Base-by-base conservation (phyloP, 2,329 filamentous ascomycete genomes). In the Aspergillus neoniger region DNA sequence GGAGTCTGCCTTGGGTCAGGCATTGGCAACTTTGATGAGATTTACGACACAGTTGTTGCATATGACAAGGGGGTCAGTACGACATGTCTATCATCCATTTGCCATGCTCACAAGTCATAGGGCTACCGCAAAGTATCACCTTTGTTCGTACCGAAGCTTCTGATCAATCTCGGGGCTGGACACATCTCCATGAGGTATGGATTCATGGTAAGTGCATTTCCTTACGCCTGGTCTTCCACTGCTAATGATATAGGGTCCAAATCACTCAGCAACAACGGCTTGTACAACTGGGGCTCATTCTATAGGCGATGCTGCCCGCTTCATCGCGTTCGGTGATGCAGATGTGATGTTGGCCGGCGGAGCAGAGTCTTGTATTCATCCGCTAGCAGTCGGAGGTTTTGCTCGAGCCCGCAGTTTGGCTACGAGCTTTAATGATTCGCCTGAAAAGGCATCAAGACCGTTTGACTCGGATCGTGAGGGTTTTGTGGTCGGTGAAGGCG, bases 321-420 rank as follows among this genome's bases (percentile, higher is more conserved):
- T 97, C 73, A 94, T 99, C 63, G 86, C 89, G n/a, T 88, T 88
- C 71, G 93, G 92, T 6, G 94, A 98, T 73, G 94, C 94, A 49
- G 85, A 96, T 74, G 89, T 98, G 57, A 98, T 99, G 92, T 79
- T 99, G 8, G 92, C 95, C n/a, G 95, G 95, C 44, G 94, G 94
- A 28, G 87, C 94, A 8, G 95, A 99, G 77, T 92, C 94, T 0
- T 99, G 95, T 74, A 94, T 99, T 58, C 94, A 99, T 72, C 95
- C 95, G 9, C 83, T 99, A 47, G 91, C 94, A 1, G 90, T 98
- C 67, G 91, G 93, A 6, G 95, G 94, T 6, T 99, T 99, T 71
- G 90, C 92, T 23, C 85, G 92, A 63, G 92, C 93, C 1, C 86
- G 94, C 61, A 97, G 93, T 55, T 80, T 99, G 38, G 89, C 92